Evolutionary conservation across 1,284 basidiomycete species (phyloP), one percentile per base, ranked within the genome.

Genomic region (Farysia itapuensis): DNA sequence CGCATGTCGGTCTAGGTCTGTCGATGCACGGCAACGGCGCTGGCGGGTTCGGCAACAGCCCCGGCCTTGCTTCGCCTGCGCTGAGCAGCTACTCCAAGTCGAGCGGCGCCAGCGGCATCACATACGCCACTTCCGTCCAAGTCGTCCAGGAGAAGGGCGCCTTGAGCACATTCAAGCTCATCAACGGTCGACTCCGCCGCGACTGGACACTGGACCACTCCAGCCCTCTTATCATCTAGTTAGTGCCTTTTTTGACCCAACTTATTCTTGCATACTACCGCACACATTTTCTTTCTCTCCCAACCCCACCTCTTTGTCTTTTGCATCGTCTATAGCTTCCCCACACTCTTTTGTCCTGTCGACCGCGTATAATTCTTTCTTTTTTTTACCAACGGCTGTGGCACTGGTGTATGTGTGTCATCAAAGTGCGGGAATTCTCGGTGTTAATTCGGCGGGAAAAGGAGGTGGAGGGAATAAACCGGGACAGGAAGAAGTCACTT

Each of bases 141-240:
- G 80, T 93, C 71, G 81, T 88, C 18, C 87, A 90, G 64, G 91
- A 94, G 80, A 93, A 90, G 78, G 91, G 91, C 13, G 87, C 89
- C 4, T 79, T 86, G 69, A 85, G 86, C 52, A 86, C 86, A 38
- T 91, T 93, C 80, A 85, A 85, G 75, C 79, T 81, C 11, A 80
- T 91, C 15, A 88, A 86, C 79, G 82, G 83, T 66, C 81, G 82
- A 54, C 75, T 94, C 67, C 83, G 85, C 66, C 82, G 84, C 24
- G 82, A 85, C 19, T 95, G 91, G 92, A 45, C 47, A 28, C 47
- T 72, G 16, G 71, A 71, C 16, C 18, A 49, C 25, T 33, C 41
- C 2, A 45, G 49, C 15, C 45, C 56, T 4, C 38, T 49, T 28
- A 42, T 52, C 15, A n/a, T n/a, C n/a, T n/a, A n/a, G n/a, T n/a